phyloP scores from a whole-genome alignment of 306 rosid genomes.

The Lathyrus oleraceus region DNA sequence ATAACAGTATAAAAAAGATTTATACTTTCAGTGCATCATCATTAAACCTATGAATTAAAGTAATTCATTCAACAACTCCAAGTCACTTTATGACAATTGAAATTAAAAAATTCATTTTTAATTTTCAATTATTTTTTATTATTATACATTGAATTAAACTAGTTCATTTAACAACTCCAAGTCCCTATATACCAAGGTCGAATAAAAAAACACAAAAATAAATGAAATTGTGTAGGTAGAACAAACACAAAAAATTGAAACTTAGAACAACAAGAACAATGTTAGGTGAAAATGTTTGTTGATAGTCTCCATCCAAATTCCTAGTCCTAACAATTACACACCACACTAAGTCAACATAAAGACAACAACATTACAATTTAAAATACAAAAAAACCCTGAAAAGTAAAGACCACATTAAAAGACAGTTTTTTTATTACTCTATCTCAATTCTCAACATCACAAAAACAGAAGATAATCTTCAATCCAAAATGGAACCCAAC shows the following conservation, averaged over 20 bases:
- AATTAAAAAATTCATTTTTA: no score
- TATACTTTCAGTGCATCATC: no score
- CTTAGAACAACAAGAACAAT: not conserved
- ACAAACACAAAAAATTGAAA: not conserved
- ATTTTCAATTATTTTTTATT: no score
- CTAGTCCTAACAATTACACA: not conserved
- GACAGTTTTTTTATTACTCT: not conserved
- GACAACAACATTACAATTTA: not conserved
- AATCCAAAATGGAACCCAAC: slow-evolving; percentile 50
- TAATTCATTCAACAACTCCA: no score
- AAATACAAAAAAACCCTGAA: not conserved
- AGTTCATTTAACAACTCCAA: no score
- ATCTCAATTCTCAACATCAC: not conserved
- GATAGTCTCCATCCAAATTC: not conserved
- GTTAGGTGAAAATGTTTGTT: not conserved
- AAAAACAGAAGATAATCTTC: slow-evolving; percentile 12
- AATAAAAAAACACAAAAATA: not conserved
- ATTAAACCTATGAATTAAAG: no score
- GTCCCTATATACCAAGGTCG: no score
- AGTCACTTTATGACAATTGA: no score
- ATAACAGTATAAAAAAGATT: no score
- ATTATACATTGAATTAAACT: no score
- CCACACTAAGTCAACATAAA: not conserved
- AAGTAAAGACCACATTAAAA: not conserved
- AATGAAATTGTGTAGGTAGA: not conserved